Evolutionary conservation across 176 grass and related monocot genomes (phyloP), one percentile per base, ranked within the genome.

Genomic region (Musa acuminata): DNA sequence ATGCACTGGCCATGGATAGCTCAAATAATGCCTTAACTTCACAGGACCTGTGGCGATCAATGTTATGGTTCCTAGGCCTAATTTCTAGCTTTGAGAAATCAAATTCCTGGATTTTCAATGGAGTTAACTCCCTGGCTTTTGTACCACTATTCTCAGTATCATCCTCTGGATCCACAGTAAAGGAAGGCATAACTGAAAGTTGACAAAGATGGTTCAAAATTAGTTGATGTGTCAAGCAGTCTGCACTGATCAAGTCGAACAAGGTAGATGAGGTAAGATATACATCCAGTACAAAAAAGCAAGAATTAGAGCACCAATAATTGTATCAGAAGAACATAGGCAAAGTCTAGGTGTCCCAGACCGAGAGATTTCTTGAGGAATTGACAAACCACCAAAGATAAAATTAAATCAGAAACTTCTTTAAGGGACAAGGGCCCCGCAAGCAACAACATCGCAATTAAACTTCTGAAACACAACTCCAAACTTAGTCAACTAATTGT

Each of bases 41-140:
- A 85, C 81, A 87, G 50, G 92, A 96, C 71, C 49, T 79, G 22
- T 87, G 78, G 8, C 89, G 77, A 64, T 85, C 92, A 78, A 92
- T 84, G 12, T 27, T 71, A 67, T 63, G 77, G 5, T 23, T 9
- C 78, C 82, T 87, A 81, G 78, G 78, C 82, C 55, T 87, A 66
- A 83, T 80, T 78, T 84, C 79, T 14, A 75, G 20, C 64, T 81
- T 86, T 72, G 74, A 85, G 49, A 82, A 83, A 55, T 87, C 87
- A 69, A 81, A 70, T 49, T 78, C 49, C 23, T 74, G 52, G 10
- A 55, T 27, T 16, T 74, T 17, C 9, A 17, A 54, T 14, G 52
- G 72, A 55, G 19, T 8, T 51, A 12, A 51, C 9, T 70, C 48
- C 48, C 1, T 48, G 20, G 67, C 14, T 70, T 70, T 51, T 70